phyloP scores from a whole-genome alignment of 768 basidiomycete genomes.

The Russula abietina region DNA sequence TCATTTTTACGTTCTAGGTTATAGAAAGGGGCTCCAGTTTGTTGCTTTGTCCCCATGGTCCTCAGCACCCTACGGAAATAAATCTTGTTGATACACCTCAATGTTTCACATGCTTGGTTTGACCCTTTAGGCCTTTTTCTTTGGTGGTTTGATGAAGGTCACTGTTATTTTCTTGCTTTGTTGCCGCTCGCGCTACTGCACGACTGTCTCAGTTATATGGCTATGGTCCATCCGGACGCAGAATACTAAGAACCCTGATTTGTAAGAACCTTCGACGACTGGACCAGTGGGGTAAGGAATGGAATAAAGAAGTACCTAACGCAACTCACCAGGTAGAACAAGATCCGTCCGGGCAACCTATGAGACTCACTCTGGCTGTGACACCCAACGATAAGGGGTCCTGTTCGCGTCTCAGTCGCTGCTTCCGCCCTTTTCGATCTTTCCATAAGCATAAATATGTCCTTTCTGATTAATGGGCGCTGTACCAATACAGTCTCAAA shows the following conservation, averaged over 20 bases:
- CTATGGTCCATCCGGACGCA: background rate
- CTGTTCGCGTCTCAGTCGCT: background rate
- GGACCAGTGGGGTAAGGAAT: background rate
- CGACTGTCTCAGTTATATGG: background rate
- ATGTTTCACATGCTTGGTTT: background rate
- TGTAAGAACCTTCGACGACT: background rate
- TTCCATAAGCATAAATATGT: background rate
- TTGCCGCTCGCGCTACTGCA: background rate
- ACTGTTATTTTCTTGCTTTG: background rate
- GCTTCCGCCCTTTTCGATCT: background rate
- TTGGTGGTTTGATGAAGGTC: background rate
- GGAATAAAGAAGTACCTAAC: background rate
- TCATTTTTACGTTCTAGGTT: background rate
- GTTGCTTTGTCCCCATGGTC: background rate
- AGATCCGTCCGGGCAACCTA: slow-evolving; percentile 18
- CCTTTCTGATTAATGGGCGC: background rate
- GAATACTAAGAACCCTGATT: background rate
- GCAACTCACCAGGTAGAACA: background rate
- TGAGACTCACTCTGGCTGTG: background rate
- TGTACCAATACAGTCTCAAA: no score
- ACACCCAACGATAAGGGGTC: background rate
- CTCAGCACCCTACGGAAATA: background rate
- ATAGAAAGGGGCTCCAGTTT: background rate
- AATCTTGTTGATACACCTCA: background rate
- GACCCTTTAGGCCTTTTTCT: background rate